A percentile compares a stretch with the other conserved stretches of the same genome.
Conservation (phyloP, 495 filamentous ascomycete genomes). For the Apodospora peruviana region DNA sequence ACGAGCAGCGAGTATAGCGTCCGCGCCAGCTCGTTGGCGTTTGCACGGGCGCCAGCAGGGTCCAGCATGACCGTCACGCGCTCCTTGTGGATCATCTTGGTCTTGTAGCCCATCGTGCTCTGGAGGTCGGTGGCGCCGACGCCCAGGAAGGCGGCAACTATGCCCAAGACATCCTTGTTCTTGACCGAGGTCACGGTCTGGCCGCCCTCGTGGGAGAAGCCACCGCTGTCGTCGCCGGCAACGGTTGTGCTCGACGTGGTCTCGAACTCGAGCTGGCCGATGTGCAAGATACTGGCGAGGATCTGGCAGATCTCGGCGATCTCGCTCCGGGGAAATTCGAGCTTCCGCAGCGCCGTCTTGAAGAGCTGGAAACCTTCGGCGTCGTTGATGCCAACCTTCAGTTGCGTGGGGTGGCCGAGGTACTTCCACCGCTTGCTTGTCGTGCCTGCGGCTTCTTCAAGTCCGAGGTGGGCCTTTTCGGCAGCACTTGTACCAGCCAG, state of each 20-base stretch:
- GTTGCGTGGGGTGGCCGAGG: slow-evolving; percentile 89
- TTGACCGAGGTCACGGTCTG: slow-evolving; percentile 78
- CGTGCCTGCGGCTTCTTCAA: slow-evolving; percentile 58
- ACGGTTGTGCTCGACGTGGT: slow-evolving; percentile 71
- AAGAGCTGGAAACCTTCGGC: slow-evolving; percentile 93
- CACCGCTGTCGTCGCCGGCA: slow-evolving; percentile 84
- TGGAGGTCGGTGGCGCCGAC: slow-evolving; percentile 75
- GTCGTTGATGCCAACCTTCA: slow-evolving; percentile 96
- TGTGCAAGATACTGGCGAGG: slow-evolving; percentile 83
- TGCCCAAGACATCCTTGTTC: slow-evolving; percentile 84
- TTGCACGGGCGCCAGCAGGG: slow-evolving; percentile 78
- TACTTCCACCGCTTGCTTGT: slow-evolving; percentile 85
- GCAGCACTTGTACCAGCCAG: slow-evolving; percentile 84
- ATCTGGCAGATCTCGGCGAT: slow-evolving; percentile 97
- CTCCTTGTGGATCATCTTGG: slow-evolving; percentile 89
- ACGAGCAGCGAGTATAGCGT: slow-evolving; percentile 95
- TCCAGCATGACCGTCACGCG: slow-evolving; percentile 97
- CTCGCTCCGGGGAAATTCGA: slow-evolving; percentile 87
- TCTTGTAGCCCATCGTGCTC: slow-evolving; percentile 85
- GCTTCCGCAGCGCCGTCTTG: slow-evolving; percentile 88
- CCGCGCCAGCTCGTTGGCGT: slow-evolving; percentile 88
- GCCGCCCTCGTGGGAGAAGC: slow-evolving; percentile 91
- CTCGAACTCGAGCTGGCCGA: slow-evolving; percentile 90
- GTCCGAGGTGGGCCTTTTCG: slow-evolving; percentile 83
- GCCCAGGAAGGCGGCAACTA: slow-evolving; percentile 88